Conservation (phyloP, 805 yeast species). For the Brettanomyces custersianus region DNA sequence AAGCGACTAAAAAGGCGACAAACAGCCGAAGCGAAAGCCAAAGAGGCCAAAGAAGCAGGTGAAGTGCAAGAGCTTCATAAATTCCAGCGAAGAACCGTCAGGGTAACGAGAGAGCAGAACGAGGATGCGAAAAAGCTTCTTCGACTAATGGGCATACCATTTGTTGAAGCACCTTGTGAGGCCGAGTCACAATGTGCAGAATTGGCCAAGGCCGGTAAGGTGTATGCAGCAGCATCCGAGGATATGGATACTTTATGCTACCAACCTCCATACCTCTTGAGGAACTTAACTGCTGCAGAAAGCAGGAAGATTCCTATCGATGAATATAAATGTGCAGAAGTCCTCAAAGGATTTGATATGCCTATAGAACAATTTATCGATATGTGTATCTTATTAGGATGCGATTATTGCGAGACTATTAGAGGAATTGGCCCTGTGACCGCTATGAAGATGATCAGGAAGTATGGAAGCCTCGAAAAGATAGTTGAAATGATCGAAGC, state of each 20-base stretch:
- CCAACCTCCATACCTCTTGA: conserved; percentile 69
- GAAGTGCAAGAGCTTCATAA: conserved; percentile 67
- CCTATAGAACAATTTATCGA: conserved; percentile 72
- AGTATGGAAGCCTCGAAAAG: conserved; percentile 73
- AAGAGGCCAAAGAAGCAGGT: conserved; percentile 70
- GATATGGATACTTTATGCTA: conserved; percentile 98
- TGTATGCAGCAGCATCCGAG: conserved; percentile 94
- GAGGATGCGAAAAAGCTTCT: conserved; percentile 84
- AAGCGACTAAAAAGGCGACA: conserved; percentile 76
- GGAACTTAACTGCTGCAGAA: conserved; percentile 91
- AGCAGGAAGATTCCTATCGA: conserved; percentile 88
- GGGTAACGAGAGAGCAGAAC: conserved; percentile 83
- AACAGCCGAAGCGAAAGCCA: conserved; percentile 71
- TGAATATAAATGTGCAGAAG: conserved; percentile 61
- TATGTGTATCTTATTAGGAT: conserved; percentile 86
- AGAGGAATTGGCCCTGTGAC: conserved; percentile 95
- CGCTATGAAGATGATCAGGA: conserved; percentile 79
- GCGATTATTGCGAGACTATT: conserved; percentile 95
- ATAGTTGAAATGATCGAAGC: conserved; percentile 57
- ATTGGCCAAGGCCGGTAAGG: conserved; percentile 81
- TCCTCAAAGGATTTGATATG: conserved; percentile 72
- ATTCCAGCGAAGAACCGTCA: conserved; percentile 79
- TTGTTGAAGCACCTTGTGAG: conserved; percentile 89
- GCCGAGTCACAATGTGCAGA: conserved; percentile 99
- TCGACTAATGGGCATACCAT: conserved; percentile 91